Percentiles rank a stretch among this genome's conserved stretches.
Conservation (phyloP, 1,139 yeast species). For the Taiozyma sp. region DNA sequence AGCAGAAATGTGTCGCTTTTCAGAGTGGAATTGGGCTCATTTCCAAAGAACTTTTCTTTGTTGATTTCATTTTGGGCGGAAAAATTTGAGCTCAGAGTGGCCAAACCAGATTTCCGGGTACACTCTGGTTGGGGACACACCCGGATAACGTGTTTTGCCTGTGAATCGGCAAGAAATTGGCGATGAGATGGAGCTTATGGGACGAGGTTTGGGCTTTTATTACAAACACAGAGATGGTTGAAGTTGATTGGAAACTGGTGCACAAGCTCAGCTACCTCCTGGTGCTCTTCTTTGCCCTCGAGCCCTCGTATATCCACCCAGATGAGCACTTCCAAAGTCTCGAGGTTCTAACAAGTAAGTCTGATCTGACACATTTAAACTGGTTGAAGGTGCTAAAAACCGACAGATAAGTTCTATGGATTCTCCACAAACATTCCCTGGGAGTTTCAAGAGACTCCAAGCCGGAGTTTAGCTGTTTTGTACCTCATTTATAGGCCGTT, state of each 20-base stretch:
- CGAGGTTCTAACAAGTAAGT: conserved; percentile 55
- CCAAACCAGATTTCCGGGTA: neutral
- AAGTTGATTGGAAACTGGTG: conserved; percentile 40
- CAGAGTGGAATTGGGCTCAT: too few species aligned
- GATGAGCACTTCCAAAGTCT: conserved; percentile 95
- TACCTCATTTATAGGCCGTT: conserved; percentile 70
- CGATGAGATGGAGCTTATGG: neutral
- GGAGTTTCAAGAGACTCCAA: conserved; percentile 71
- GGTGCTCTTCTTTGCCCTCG: conserved; percentile 55
- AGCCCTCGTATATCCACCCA: conserved; percentile 89
- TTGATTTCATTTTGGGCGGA: neutral
- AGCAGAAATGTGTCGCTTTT: too few species aligned
- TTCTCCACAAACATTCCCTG: conserved; percentile 65
- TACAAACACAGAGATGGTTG: neutral
- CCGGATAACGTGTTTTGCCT: neutral
- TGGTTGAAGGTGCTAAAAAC: neutral
- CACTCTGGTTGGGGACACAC: neutral
- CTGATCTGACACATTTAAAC: neutral
- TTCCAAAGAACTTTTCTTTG: neutral
- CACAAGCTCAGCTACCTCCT: conserved; percentile 41
- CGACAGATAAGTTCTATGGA: conserved; percentile 35
- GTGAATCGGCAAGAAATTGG: neutral
- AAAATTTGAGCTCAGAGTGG: neutral
- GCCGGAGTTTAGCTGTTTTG: conserved; percentile 71
- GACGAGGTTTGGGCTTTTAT: neutral